These are phyloP conservation scores for Eutrema yunnanense DNA, from an alignment of 345 rosid genomes.

Conservation along the genomic window DNA sequence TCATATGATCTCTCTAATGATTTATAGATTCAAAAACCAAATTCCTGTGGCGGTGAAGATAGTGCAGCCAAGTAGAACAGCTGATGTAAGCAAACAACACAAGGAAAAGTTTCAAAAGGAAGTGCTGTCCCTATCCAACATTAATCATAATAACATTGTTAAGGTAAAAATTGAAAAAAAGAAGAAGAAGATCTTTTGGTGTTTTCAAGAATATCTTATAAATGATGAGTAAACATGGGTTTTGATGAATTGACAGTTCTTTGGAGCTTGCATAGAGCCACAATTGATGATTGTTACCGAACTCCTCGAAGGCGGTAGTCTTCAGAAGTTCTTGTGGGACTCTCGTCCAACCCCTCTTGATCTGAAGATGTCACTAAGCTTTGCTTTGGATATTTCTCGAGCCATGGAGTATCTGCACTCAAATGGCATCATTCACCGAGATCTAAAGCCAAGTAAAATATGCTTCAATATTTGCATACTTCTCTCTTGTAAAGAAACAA, in stretches of 20 bases:
- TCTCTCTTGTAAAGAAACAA: not conserved
- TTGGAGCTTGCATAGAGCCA: constrained; percentile 57
- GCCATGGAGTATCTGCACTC: constrained; percentile 71
- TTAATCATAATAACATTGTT: constrained; percentile 45
- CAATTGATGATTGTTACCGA: constrained; percentile 54
- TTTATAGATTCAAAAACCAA: constrained; percentile 15
- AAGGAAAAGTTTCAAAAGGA: constrained; percentile 50
- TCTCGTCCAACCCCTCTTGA: constrained; percentile 39
- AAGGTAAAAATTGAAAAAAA: constrained; percentile 30
- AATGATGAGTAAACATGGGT: not conserved
- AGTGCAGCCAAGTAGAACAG: constrained; percentile 35
- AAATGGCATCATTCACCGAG: constrained; percentile 68
- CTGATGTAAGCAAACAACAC: constrained; percentile 23
- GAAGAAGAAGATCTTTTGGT: not conserved
- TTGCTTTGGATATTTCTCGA: constrained; percentile 52
- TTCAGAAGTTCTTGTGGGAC: constrained; percentile 43
- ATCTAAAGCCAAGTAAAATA: constrained; percentile 57
- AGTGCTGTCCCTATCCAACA: constrained; percentile 43
- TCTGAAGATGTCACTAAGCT: constrained; percentile 32
- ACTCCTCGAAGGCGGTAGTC: constrained; percentile 41
- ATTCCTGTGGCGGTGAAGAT: constrained; percentile 51
- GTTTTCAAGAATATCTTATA: not conserved
- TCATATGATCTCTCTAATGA: not conserved
- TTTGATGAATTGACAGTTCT: constrained; percentile 30
- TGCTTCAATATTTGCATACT: not conserved